Percentiles rank a stretch among this genome's conserved stretches.
Conservation (phyloP, 306 rosid genomes). For the Alnus glutinosa region DNA sequence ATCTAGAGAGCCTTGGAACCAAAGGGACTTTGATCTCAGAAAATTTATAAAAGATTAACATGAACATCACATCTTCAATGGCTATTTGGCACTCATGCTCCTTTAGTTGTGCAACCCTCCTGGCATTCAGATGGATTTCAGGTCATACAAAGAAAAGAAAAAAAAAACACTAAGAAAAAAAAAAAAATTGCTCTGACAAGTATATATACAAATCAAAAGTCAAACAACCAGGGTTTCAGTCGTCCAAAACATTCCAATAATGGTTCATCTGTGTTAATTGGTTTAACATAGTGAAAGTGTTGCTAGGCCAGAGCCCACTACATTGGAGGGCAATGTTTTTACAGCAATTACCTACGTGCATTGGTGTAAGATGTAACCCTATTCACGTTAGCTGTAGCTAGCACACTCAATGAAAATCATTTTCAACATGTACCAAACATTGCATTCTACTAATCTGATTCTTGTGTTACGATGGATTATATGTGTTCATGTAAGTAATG, state of each 20-base stretch:
- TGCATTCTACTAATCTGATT: neutral
- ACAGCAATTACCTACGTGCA: conserved; percentile 33
- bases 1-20: conserved; percentile 82
- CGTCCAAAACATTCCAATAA: conserved; percentile 31
- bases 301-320: conserved; percentile 27
- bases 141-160: conserved; percentile 20
- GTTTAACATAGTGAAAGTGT: conserved; percentile 18
- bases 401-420: conserved; percentile 22
- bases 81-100: conserved; percentile 78
- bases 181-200: neutral
- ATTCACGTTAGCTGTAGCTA: conserved; percentile 15
- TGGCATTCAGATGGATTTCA: conserved; percentile 49
- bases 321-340: conserved; percentile 18
- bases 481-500: neutral
- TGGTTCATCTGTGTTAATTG: conserved; percentile 29
- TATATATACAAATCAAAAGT: conserved; percentile 11
- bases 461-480: neutral
- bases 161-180: neutral
- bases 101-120: conserved; percentile 90
- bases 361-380: neutral
- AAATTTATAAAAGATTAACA: conserved; percentile 70
- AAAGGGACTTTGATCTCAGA: conserved; percentile 84
- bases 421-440: neutral
- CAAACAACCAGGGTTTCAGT: conserved; percentile 11
- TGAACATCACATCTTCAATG: conserved; percentile 85